Conservation (phyloP, 805 yeast genomes). For the Candida jianshihensis region DNA sequence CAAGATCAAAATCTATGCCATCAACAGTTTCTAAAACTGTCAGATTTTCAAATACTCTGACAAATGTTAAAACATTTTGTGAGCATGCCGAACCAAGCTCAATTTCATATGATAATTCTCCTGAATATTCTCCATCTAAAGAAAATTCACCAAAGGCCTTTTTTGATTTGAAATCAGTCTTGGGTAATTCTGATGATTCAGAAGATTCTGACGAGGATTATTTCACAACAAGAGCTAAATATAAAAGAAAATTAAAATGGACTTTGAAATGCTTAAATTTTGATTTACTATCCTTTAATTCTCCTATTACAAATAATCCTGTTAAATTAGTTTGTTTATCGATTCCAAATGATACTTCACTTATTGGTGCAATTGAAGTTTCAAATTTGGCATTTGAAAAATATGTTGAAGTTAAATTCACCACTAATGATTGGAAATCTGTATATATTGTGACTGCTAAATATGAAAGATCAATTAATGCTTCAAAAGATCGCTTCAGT, state of each 20-base stretch:
- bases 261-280: slow-evolving; percentile 13
- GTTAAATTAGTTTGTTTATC: slow-evolving; percentile 33
- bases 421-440: slow-evolving; percentile 44
- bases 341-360: slow-evolving; percentile 36
- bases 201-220: slow-evolving; percentile 17
- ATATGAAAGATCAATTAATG: slow-evolving; percentile 17
- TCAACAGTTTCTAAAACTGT: slow-evolving; percentile 42
- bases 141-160: slow-evolving; percentile 15
- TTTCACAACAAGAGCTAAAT: slow-evolving; percentile 9
- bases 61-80: slow-evolving; percentile 58
- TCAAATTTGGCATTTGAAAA: slow-evolving; percentile 33
- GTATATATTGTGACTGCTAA: slow-evolving; percentile 32
- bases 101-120: slow-evolving; percentile 54
- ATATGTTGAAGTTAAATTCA: slow-evolving; percentile 36
- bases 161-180: slow-evolving; percentile 14
- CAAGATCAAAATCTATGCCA: slow-evolving; percentile 43
- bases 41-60: slow-evolving; percentile 54
- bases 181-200: slow-evolving; percentile 13
- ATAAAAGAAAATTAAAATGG: slow-evolving; percentile 16
- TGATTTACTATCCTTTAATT: slow-evolving; percentile 6
- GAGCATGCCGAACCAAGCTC: slow-evolving; percentile 54
- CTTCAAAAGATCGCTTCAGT: slow-evolving; percentile 36
- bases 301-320: slow-evolving; percentile 9
- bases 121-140: slow-evolving; percentile 22
- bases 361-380: no score